Conservation (phyloP, 805 yeast genomes). For the Yamadazyma sp. region DNA sequence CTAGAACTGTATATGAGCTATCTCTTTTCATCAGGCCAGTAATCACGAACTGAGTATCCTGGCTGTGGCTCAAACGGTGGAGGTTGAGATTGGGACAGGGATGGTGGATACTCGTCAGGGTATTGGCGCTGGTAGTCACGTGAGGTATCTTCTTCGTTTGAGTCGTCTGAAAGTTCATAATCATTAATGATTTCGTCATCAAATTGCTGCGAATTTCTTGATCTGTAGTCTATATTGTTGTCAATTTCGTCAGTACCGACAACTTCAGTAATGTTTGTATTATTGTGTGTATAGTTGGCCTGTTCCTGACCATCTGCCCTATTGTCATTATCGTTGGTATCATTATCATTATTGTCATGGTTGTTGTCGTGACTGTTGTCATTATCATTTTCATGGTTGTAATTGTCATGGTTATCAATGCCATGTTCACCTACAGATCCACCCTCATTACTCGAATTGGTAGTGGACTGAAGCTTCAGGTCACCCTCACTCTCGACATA, state of each 20-base stretch:
- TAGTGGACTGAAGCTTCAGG: slow-evolving; percentile 7
- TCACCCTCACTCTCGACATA: slow-evolving; percentile 13
- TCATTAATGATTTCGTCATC: slow-evolving; percentile 29
- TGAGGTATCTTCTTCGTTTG: slow-evolving; percentile 13
- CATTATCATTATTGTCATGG: slow-evolving; percentile 2
- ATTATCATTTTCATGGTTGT: not conserved
- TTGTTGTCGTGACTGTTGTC: slow-evolving; percentile 2
- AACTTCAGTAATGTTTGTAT: no score
- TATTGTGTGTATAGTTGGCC: no score
- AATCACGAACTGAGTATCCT: slow-evolving; percentile 46
- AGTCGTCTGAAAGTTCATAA: slow-evolving; percentile 19
- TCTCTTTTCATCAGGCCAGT: slow-evolving; percentile 40
- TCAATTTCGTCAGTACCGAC: not conserved
- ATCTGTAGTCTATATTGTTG: not conserved
- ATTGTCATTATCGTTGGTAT: not conserved
- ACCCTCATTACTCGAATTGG: slow-evolving; percentile 5
- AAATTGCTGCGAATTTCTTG: slow-evolving; percentile 9
- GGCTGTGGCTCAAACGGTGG: slow-evolving; percentile 48
- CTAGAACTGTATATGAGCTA: slow-evolving; percentile 3
- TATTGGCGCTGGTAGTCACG: not conserved
- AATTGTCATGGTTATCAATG: not conserved
- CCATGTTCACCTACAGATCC: not conserved
- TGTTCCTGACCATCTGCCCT: no score
- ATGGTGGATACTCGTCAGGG: not conserved
- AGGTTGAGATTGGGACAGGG: slow-evolving; percentile 19